Base-by-base conservation (phyloP, 2,329 filamentous ascomycete species). In the Neopestalotiopsis sp. region DNA sequence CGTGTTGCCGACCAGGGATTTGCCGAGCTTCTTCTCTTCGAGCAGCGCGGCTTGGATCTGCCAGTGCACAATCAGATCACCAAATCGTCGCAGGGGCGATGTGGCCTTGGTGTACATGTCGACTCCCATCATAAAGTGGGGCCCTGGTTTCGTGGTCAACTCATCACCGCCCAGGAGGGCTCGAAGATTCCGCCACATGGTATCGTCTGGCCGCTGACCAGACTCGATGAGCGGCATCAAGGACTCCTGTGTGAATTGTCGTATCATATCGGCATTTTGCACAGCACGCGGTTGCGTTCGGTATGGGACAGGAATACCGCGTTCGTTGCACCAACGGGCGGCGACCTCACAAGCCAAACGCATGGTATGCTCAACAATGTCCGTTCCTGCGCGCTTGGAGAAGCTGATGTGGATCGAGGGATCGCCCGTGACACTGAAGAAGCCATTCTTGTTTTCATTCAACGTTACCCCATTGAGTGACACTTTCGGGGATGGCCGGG, bases 51-150 rank as follows among this genome's bases (percentile, higher is more conserved):
- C 86, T 74, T 91, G 86, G 70, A 92, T 87, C 77, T 92, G 90
- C 88, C 89, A 92, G 79, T 92, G 90, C 1, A 87, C 84, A 40
- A 92, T 76, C 61, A 92, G 79, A 77, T 92, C 90, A 4, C 82
- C 79, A 78, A 86, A 92, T 58, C 90, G 86, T 42, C 90, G 88
- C n/a, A 92, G 83, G 20, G 90, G 90, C 64, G 88, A 90, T 7
- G 90, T 92, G 52, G 86, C 86, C 72, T 90, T 91, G 69, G 87
- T 81, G 77, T 92, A 91, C 80, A 87, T 86, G 67, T 88, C 83
- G 1, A 87, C 75, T 20, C 90, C 90, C 69, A 91, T 82, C 59
- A 85, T 81, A 70, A 87, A 84, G 77, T 91, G 86, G 4, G 85
- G 85, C 9, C 84, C 85, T 0, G 89, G 84, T 3, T 76, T 78